A percentile compares a stretch with the other conserved stretches of the same genome.
These are phyloP conservation scores for Amaranthus hypochondriacus DNA, from an alignment of 148 eudicot genomes.

Conservation along the genomic window DNA sequence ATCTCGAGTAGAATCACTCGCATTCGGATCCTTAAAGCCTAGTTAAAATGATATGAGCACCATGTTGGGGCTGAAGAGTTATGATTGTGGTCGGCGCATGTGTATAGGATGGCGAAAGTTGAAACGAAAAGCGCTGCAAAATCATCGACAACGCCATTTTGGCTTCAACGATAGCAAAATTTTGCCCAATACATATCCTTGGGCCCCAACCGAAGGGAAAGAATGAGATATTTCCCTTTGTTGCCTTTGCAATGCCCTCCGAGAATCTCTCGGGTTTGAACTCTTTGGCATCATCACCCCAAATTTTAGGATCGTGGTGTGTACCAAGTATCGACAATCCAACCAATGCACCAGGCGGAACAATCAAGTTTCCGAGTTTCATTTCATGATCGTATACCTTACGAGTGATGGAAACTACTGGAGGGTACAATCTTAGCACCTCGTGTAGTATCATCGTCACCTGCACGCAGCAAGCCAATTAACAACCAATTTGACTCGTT, in stretches of 20 bases:
- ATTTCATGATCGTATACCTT: constrained; percentile 5
- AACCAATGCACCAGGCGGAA: constrained; percentile 36
- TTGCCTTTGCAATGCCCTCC: constrained; percentile 43
- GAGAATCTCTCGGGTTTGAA: constrained; percentile 60
- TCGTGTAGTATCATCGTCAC: constrained; percentile 53
- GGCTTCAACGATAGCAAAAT: constrained; percentile 46
- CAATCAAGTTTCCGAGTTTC: constrained; percentile 32
- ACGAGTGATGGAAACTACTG: constrained; percentile 17
- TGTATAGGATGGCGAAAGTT: constrained; percentile 43
- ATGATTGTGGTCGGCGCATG: constrained; percentile 48
- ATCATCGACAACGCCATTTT: constrained; percentile 46
- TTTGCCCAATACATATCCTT: constrained; percentile 47
- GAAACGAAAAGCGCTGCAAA: constrained; percentile 37
- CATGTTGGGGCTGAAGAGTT: constrained; percentile 43
- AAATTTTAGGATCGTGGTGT: constrained; percentile 38
- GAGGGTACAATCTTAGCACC: constrained; percentile 47
- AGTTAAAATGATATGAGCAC: constrained; percentile 42
- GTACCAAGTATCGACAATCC: constrained; percentile 23
- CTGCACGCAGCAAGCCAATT: constrained; percentile 18
- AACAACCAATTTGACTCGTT: too few species aligned
- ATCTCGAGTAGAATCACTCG: too few species aligned
- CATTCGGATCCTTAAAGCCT: not conserved
- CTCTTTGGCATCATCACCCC: constrained; percentile 55
- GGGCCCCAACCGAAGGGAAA: constrained; percentile 57
- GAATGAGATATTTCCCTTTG: constrained; percentile 32